Base-by-base conservation (phyloP, 345 rosid species). In the Fremontodendron californicum region DNA sequence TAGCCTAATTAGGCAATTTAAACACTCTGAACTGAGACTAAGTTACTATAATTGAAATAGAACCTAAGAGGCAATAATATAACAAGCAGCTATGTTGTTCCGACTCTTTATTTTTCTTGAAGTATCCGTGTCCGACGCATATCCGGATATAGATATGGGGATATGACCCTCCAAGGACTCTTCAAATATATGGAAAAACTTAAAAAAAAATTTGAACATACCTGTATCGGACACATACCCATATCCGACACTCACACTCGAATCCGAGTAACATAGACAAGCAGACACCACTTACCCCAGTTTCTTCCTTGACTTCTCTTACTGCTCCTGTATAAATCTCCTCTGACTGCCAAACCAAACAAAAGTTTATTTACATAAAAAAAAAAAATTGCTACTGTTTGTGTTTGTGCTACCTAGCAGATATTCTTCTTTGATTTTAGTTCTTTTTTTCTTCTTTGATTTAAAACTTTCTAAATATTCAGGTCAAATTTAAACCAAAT, bases 241-340 rank as follows among this genome's bases (percentile, higher is more conserved):
- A n/a, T n/a, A n/a, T n/a, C n/a, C n/a, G n/a, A n/a, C n/a, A n/a
- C n/a, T n/a, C n/a, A n/a, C n/a, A n/a, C n/a, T n/a, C n/a, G n/a
- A n/a, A n/a, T n/a, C n/a, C n/a, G n/a, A n/a, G n/a, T n/a, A n/a
- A n/a, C n/a, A n/a, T n/a, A n/a, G n/a, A n/a, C n/a, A n/a, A 13
- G 54, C 6, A 3, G 33, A 75, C 78, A 60, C 78, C 74, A 75
- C 92, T 73, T 89, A 96, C 99, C 69, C 98, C 96, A 19, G 99
- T 96, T 90, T 96, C 99, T 80, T 93, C 99, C 85, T 92, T 90
- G 75, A 96, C 94, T 87, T 96, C 99, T 82, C 99, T 85, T 15
- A 93, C 91, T 52, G 92, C 98, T 64, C 98, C 98, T 7, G 82
- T 78, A 60, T 82, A 96, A 58, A 96, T 92, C 89, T 93, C 98